Evolutionary conservation across 257 asterid genomes (phyloP).

Genomic region (Solanum tarijense): DNA sequence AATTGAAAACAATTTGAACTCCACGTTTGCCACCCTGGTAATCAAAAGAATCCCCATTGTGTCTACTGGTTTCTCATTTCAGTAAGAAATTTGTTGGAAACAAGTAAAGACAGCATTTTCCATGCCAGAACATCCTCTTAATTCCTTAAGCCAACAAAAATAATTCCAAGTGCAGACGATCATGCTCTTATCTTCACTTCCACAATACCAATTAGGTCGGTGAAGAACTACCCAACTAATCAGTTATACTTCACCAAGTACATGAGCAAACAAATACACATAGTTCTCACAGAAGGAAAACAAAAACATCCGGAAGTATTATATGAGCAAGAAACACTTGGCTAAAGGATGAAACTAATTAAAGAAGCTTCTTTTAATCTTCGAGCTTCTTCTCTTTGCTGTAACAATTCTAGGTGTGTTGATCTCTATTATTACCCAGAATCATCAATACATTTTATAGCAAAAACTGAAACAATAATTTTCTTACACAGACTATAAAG

Average conservation of each 20-base stretch:
- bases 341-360: background rate
- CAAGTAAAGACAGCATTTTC: background rate
- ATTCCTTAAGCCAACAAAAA: background rate
- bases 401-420: background rate
- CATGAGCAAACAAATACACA: background rate
- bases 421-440: background rate
- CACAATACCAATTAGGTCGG: background rate
- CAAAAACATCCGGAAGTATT: background rate
- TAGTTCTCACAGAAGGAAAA: background rate
- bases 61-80: background rate
- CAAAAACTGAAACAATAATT: background rate
- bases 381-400: background rate
- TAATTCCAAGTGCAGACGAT: background rate
- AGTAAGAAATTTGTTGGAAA: background rate
- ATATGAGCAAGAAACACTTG: background rate
- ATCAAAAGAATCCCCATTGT: background rate
- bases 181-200: background rate
- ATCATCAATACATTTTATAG: background rate
- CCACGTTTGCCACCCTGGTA: background rate
- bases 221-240: background rate
- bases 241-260: background rate
- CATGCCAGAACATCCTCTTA: background rate
- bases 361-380: background rate
- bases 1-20: background rate
- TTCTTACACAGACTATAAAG: background rate